A percentile compares a stretch with the other conserved stretches of the same genome.
These are phyloP conservation scores for Salisapilia sapeloensis DNA, from an alignment of 352 stramenopile species.

Conservation along the genomic window DNA sequence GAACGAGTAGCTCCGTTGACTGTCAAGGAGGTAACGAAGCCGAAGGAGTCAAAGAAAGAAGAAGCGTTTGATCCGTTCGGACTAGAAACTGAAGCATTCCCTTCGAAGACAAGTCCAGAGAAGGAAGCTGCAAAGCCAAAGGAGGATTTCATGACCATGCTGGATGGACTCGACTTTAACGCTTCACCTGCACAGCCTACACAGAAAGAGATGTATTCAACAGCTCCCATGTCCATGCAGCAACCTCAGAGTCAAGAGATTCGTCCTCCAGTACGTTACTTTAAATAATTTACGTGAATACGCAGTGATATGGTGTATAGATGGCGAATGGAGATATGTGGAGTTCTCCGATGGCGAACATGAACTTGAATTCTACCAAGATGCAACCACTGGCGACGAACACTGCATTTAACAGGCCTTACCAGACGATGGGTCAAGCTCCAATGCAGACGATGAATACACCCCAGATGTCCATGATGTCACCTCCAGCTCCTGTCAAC, in stretches of 20 bases:
- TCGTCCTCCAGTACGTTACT: background rate
- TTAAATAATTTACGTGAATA: conserved; percentile 1
- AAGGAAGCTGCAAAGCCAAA: conserved; percentile 3
- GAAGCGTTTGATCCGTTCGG: conserved; percentile 4
- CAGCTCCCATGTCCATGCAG: background rate
- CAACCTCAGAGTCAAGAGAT: conserved; percentile 4
- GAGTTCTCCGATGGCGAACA: conserved; percentile 53
- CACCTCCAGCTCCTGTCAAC: conserved; percentile 14
- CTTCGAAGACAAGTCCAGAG: conserved; percentile 1
- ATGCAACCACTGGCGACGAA: conserved; percentile 8
- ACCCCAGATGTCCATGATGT: conserved; percentile 39
- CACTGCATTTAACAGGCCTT: conserved; percentile 19
- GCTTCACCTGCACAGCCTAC: conserved; percentile 11
- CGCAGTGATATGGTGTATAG: conserved; percentile 4
- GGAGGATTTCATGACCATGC: conserved; percentile 60
- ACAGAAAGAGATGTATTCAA: background rate
- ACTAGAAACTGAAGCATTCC: background rate
- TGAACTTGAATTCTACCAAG: conserved; percentile 43
- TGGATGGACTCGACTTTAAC: conserved; percentile 59
- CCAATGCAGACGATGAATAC: conserved; percentile 33
- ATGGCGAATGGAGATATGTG: conserved; percentile 36
- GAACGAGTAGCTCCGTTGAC: too few species aligned
- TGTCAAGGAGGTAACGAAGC: too few species aligned
- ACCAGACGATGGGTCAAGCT: conserved; percentile 61
- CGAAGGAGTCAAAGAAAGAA: background rate